These are phyloP conservation scores for Fusarium sp. DNA, from an alignment of 2,329 filamentous ascomycete species.

Conservation along the genomic window DNA sequence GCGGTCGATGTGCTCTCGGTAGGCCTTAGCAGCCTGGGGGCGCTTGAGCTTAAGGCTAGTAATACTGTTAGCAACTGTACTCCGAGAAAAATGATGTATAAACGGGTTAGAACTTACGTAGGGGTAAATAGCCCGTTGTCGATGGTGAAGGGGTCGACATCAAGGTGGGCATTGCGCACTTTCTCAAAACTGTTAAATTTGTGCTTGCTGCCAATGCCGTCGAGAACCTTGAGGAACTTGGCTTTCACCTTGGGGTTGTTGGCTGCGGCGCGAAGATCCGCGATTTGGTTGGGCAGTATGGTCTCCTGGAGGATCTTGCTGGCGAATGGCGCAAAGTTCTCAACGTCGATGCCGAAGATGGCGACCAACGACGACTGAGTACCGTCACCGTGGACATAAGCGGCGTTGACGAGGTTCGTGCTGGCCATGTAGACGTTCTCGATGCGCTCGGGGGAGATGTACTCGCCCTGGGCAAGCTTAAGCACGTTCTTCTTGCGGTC, in stretches of 20 bases:
- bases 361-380: constrained; percentile 85
- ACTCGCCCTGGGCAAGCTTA: constrained; percentile 97
- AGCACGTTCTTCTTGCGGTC: constrained; percentile 99
- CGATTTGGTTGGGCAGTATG: constrained; percentile 73
- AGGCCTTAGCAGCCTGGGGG: constrained; percentile 67
- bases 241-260: constrained; percentile 77
- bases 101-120: constrained; percentile 74
- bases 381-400: constrained; percentile 91
- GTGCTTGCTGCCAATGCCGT: constrained; percentile 81
- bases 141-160: constrained; percentile 90
- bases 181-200: constrained; percentile 95
- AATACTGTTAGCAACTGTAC: constrained; percentile 23
- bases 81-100: not conserved
- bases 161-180: constrained; percentile 79
- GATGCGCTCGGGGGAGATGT: constrained; percentile 96
- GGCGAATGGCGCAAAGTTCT: constrained; percentile 84
- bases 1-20: constrained; percentile 64
- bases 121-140: constrained; percentile 92
- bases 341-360: constrained; percentile 89
- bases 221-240: constrained; percentile 82
- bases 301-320: constrained; percentile 78
- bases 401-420: constrained; percentile 80
- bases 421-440: constrained; percentile 94
- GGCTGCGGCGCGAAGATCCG: constrained; percentile 75
- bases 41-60: constrained; percentile 71